Percentiles rank a stretch among this genome's conserved stretches.
These are phyloP conservation scores for Bipolaris oryzae DNA, from an alignment of 2,329 filamentous ascomycete species.

Conservation along the genomic window DNA sequence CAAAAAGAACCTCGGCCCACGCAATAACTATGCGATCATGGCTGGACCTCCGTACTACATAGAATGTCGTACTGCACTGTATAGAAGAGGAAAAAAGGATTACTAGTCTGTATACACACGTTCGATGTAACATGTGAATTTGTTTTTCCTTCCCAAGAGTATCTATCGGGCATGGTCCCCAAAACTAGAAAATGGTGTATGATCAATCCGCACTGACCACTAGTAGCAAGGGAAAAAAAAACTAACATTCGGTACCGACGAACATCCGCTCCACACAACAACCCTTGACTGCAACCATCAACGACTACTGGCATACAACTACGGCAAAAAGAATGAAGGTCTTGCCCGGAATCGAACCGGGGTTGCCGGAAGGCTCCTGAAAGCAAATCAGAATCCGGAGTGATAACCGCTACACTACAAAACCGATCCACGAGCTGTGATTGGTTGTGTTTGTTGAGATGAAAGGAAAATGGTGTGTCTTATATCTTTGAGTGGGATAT, in stretches of 20 bases:
- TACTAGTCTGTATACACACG: too few relatives aligned
- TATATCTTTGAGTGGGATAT: too few relatives aligned
- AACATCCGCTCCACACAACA: too few relatives aligned
- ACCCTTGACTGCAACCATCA: too few relatives aligned
- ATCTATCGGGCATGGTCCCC: too few relatives aligned
- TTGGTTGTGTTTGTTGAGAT: slow-evolving; percentile 5
- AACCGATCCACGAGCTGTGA: slow-evolving; percentile 10
- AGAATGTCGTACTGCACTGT: background rate
- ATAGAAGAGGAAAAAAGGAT: too few relatives aligned
- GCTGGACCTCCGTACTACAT: too few relatives aligned
- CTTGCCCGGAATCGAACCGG: slow-evolving; percentile 19
- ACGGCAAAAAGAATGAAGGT: slow-evolving; percentile 9
- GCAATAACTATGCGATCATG: background rate
- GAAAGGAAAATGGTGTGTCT: too few relatives aligned
- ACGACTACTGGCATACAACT: background rate
- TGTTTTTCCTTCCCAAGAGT: background rate
- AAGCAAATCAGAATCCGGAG: slow-evolving; percentile 14
- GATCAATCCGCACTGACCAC: too few relatives aligned
- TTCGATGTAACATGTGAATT: background rate
- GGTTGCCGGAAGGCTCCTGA: slow-evolving; percentile 13
- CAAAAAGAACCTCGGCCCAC: background rate
- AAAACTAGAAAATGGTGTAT: too few relatives aligned
- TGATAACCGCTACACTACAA: slow-evolving; percentile 21
- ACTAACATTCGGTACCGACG: background rate
- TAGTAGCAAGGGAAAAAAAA: background rate